These are phyloP conservation scores for Cordyceps militaris DNA, from an alignment of 2,329 filamentous ascomycete species.

Conservation along the genomic window DNA sequence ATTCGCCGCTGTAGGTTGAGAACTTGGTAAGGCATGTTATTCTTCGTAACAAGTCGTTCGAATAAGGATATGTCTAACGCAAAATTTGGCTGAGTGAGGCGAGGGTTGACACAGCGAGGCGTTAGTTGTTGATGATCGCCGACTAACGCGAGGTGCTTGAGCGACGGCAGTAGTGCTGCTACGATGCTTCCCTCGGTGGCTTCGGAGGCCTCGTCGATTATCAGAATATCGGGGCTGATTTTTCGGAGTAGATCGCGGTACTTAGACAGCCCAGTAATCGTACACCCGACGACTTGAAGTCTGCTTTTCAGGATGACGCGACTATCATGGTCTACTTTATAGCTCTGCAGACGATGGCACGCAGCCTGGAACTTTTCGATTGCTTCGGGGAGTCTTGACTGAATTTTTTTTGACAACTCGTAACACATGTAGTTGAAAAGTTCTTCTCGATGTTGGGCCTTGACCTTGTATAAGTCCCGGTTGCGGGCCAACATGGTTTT, in stretches of 20 bases:
- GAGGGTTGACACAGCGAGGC: conserved; percentile 57
- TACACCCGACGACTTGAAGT: conserved; percentile 55
- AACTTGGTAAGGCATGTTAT: conserved; percentile 55
- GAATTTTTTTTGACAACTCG: conserved; percentile 41
- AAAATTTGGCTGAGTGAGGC: conserved; percentile 54
- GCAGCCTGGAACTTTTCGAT: conserved; percentile 47
- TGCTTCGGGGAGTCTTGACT: conserved; percentile 35
- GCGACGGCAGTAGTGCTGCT: conserved; percentile 42
- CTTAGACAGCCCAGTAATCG: conserved; percentile 75
- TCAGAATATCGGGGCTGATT: conserved; percentile 57
- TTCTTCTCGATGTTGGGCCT: conserved; percentile 46
- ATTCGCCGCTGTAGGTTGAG: conserved; percentile 61
- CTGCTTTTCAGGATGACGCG: conserved; percentile 28
- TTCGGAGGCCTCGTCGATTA: conserved; percentile 78
- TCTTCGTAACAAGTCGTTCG: conserved; percentile 60
- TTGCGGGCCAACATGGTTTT: conserved; percentile 12
- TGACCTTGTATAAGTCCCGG: conserved; percentile 55
- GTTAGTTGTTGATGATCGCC: conserved; percentile 77
- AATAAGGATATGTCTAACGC: conserved; percentile 71
- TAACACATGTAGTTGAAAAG: conserved; percentile 61
- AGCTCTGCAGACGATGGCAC: conserved; percentile 47
- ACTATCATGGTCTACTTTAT: conserved; percentile 52
- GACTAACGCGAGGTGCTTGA: conserved; percentile 52
- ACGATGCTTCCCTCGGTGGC: conserved; percentile 57
- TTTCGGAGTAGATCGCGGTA: conserved; percentile 64